Evolutionary conservation across 1,284 basidiomycete genomes (phyloP), one percentile per base, ranked within the genome.

Genomic region (Stygiomarasmius scandens): DNA sequence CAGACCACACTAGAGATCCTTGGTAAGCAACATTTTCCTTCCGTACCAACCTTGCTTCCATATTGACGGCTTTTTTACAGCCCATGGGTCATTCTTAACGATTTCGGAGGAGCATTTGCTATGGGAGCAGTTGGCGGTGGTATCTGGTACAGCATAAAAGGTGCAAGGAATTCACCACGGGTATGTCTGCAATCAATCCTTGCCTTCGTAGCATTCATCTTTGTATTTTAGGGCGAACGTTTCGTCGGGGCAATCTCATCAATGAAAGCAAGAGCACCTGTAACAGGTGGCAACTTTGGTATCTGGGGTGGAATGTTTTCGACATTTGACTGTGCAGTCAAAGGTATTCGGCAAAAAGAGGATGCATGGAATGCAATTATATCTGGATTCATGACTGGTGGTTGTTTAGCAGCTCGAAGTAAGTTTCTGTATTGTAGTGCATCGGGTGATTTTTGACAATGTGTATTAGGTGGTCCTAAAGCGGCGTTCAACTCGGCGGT

Each of bases 321-420:
- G 34, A 92, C 94, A 23, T 99, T 96, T 67, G 97, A 99, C 75
- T 99, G 97, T 74, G 94, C 95, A 1, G 92, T 99, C 63, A 98
- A 99, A 76, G 95, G 95, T 10, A 93, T 87, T 79, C 81, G 97
- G 70, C 96, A 99, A 80, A 99, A 99, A 74, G 97, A 99, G 76
- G 97, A 99, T 74, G 93, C 96, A 52, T 99, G 96, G 95, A 99
- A 99, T 73, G 95, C 95, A 44, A 98, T 99, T 69, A 92, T 97
- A 56, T 95, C 96, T 48, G 96, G 97, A 45, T 99, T 99, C 80
- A 85, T 97, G 85, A 98, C 96, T 25, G 97, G 97, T 75, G 96
- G 96, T 57, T 96, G 93, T 71, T 76, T 99, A 53, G 97, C 97
- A 54, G 86, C 93, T 61, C 86, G 96, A 76, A 92, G 96, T 97